Conservation (phyloP, 768 basidiomycete species). For the Grammothele lineata region DNA sequence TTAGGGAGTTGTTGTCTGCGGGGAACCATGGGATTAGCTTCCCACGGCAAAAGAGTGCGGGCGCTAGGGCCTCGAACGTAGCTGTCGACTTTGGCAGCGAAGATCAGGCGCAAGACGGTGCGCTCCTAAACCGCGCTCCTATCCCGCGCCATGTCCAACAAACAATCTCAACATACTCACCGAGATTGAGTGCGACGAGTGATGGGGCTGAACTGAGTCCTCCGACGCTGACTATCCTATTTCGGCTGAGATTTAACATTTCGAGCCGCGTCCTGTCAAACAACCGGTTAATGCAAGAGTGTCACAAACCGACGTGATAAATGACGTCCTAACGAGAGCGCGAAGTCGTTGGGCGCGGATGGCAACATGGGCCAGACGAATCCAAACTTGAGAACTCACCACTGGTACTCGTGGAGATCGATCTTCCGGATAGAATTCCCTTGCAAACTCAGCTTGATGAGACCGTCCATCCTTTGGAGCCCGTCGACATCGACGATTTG, state of each 20-base stretch:
- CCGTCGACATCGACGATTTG: slow-evolving; percentile 70
- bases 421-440: slow-evolving; percentile 63
- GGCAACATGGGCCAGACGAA: no score
- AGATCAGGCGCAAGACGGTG: background rate
- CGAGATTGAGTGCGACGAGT: slow-evolving; percentile 75
- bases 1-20: slow-evolving; percentile 71
- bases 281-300: slow-evolving; percentile 4
- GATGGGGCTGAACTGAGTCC: slow-evolving; percentile 60
- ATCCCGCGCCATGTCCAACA: no score
- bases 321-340: no score
- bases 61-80: background rate
- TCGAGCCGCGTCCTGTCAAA: slow-evolving; percentile 53
- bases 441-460: slow-evolving; percentile 80
- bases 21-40: slow-evolving; percentile 7
- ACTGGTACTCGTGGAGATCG: slow-evolving; percentile 59
- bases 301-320: slow-evolving; percentile 15
- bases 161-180: slow-evolving; percentile 66
- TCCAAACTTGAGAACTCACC: slow-evolving; percentile 57
- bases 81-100: slow-evolving; percentile 7
- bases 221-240: slow-evolving; percentile 53
- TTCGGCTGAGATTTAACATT: slow-evolving; percentile 77
- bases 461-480: slow-evolving; percentile 71
- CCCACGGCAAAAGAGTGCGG: background rate
- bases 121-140: no score
- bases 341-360: no score